Conservation (phyloP, 1,284 basidiomycete genomes). For the Leccinum pachyderme region DNA sequence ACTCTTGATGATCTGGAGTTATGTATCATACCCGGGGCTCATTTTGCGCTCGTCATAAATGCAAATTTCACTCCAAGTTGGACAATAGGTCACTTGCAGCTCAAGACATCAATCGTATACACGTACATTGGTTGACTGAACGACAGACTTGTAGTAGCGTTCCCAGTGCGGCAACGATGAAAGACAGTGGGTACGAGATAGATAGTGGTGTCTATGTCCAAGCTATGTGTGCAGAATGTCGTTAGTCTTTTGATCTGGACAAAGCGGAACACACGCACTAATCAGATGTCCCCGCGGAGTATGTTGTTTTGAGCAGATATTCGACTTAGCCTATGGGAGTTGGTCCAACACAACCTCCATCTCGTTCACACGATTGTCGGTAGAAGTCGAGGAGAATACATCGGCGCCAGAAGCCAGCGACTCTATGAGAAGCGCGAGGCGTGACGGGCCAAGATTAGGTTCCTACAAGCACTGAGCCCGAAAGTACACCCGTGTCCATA, state of each 20-base stretch:
- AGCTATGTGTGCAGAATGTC: neutral
- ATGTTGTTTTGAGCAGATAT: neutral
- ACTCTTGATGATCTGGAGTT: neutral
- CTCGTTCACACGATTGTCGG: conserved; percentile 40
- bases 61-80: neutral
- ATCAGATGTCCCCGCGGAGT: neutral
- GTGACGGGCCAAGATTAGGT: conserved; percentile 62
- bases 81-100: neutral
- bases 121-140: neutral
- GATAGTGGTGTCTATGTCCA: neutral
- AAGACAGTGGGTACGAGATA: neutral
- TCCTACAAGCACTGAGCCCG: conserved; percentile 45
- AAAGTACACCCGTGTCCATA: neutral
- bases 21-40: neutral
- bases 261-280: neutral
- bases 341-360: conserved; percentile 48
- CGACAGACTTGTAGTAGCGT: neutral
- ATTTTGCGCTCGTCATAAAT: neutral
- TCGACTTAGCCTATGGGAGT: conserved; percentile 11
- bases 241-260: neutral
- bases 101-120: neutral
- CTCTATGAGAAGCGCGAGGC: conserved; percentile 70
- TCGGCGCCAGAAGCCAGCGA: conserved; percentile 75
- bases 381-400: conserved; percentile 51
- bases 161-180: neutral